Evolutionary conservation across 2,329 filamentous ascomycete genomes (phyloP).

Genomic region (Orbilia oligospora): DNA sequence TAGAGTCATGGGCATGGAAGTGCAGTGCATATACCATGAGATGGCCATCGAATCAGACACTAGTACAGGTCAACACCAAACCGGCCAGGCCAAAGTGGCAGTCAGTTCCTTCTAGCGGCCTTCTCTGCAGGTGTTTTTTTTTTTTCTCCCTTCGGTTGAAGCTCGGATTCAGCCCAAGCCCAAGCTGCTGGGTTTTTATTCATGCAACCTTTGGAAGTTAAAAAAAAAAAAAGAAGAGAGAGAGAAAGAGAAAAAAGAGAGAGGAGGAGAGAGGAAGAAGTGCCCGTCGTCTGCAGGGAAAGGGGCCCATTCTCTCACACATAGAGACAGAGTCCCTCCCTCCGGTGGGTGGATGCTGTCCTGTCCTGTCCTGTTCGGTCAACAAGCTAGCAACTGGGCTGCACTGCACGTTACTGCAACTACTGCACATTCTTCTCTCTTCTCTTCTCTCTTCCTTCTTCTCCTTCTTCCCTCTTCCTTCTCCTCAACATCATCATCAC

Average conservation of each 20-base stretch:
- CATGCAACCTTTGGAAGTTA: neutral
- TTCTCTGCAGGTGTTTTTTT: neutral
- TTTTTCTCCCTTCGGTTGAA: neutral
- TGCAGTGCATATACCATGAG: neutral
- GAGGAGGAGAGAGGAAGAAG: neutral
- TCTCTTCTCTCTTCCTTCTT: neutral
- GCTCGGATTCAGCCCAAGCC: conserved; percentile 2
- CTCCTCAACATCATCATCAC: neutral
- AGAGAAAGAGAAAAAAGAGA: neutral
- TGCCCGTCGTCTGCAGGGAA: conserved; percentile 29
- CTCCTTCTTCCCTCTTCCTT: neutral
- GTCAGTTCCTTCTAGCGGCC: conserved; percentile 2
- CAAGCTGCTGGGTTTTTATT: neutral
- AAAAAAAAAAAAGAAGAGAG: neutral
- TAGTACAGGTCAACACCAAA: neutral
- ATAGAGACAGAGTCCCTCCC: too few species aligned
- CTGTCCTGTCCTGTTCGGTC: neutral
- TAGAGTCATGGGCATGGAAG: neutral
- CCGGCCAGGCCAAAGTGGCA: neutral
- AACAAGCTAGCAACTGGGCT: neutral
- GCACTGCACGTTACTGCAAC: neutral
- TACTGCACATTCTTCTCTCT: neutral
- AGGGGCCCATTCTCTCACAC: conserved; percentile 1
- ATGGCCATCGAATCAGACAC: neutral
- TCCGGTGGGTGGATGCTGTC: neutral